Evolutionary conservation across 257 asterid species (phyloP).

Genomic region (Solanum pinnatisectum): DNA sequence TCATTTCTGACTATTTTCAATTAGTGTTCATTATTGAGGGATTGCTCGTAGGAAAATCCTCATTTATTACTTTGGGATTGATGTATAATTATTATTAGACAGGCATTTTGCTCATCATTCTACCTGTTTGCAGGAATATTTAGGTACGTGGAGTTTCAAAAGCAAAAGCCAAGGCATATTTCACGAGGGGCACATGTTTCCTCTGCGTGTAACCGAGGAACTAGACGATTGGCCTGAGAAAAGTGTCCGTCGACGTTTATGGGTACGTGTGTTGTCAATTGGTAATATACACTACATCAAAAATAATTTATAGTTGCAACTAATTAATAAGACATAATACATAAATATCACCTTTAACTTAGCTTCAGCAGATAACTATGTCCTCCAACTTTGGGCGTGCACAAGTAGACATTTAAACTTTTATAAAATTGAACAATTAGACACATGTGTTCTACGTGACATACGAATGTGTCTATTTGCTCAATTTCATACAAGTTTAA

Average conservation of each 20-base stretch:
- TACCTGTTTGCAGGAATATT: slow-evolving; percentile 35
- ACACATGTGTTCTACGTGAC: no score
- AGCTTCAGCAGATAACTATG: no score
- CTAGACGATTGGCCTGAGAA: slow-evolving; percentile 91
- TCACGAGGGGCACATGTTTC: slow-evolving; percentile 82
- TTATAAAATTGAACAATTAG: no score
- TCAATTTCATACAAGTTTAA: no score
- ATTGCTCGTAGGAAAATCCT: not conserved
- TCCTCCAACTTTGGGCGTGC: no score
- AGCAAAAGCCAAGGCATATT: slow-evolving; percentile 84
- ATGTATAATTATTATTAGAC: not conserved
- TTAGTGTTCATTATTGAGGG: not conserved
- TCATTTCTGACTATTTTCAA: no score
- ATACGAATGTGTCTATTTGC: no score
- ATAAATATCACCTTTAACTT: no score
- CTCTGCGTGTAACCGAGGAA: slow-evolving; percentile 67
- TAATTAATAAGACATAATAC: no score
- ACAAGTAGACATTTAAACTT: no score
- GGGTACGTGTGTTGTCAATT: slow-evolving; percentile 43
- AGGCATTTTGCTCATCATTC: not conserved
- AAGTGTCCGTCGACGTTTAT: slow-evolving; percentile 58
- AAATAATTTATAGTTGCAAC: no score
- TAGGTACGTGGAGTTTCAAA: slow-evolving; percentile 83
- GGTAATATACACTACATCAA: not conserved
- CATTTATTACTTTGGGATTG: not conserved